Base-by-base conservation (phyloP, 805 yeast genomes). In the Phaffomyces opuntiae region DNA sequence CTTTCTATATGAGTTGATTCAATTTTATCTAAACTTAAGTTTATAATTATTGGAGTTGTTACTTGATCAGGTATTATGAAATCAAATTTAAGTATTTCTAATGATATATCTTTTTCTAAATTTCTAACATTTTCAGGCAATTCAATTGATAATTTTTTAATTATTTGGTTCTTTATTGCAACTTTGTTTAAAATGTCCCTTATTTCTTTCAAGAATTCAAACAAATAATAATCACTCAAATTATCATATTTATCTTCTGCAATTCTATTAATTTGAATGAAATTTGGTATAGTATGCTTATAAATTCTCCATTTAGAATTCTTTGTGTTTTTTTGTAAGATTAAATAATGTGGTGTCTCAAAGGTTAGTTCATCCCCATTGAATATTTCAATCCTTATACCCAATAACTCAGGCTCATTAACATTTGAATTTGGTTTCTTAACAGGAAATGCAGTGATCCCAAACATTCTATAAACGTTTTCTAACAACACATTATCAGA, bases 341-440 rank as follows among this genome's bases (percentile, higher is more conserved):
- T 50, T 7, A 69, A 46, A 43, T 68, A 69, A 43, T 61, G 61
- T 5, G 72, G 72, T 16, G 53, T 53, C 25, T 67, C 69, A 49
- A 64, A 68, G 25, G 39, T 48, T 5, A 54, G 27, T 7, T 41
- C 43, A 1, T 43, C 13, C 19, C 61, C 63, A 42, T 67, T 61
- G 45, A 61, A 68, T 1, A 66, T 50, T 46, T 69, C 74, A n/a
- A 69, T 55, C 36, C 74, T 52, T n/a, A 69, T 55, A 3, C 73
- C 73, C 0, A 68, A 16, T 53, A 67, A 43, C 17, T 53, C 54
- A 3, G 43, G 14, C 8, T 57, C n/a, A 14, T 17, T 9, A 17
- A 53, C 32, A 32, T 45, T 39, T 9, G 61, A 61, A n/a, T 59
- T 47, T 5, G 72, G 70, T 40, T 67, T 69, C 12, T 60, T 60